Percentiles rank a stretch among this genome's conserved stretches.
Conservation (phyloP, 2,329 filamentous ascomycete genomes). For the Pseudogymnoascus sp. region DNA sequence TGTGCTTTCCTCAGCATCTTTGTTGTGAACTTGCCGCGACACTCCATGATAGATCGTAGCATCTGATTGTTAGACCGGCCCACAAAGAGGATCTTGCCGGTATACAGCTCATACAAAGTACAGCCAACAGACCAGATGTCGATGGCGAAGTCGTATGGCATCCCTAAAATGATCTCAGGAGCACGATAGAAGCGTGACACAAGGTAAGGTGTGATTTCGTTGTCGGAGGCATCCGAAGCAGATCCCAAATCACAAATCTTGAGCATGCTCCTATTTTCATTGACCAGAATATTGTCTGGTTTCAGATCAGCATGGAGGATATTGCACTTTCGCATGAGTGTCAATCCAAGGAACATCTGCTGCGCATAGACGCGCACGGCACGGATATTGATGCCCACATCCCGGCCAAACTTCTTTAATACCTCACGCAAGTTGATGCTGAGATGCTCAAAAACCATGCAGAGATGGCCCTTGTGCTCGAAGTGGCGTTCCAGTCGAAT, state of each 20-base stretch:
- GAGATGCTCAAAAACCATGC: slow-evolving; percentile 94
- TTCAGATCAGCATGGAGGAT: slow-evolving; percentile 95
- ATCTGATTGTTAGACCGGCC: slow-evolving; percentile 97
- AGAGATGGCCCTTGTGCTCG: slow-evolving; percentile 90
- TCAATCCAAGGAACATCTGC: slow-evolving; percentile 86
- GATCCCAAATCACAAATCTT: slow-evolving; percentile 97
- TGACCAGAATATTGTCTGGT: slow-evolving; percentile 93
- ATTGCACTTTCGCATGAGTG: slow-evolving; percentile 82
- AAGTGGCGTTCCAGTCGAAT: slow-evolving; percentile 82
- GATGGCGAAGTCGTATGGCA: slow-evolving; percentile 87
- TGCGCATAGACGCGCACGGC: slow-evolving; percentile 85
- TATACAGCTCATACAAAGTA: slow-evolving; percentile 94
- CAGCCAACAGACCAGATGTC: slow-evolving; percentile 98
- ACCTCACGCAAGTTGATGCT: slow-evolving; percentile 90
- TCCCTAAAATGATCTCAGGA: slow-evolving; percentile 94
- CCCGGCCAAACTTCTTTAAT: slow-evolving; percentile 89
- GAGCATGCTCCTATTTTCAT: slow-evolving; percentile 71
- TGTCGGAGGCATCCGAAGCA: slow-evolving; percentile 85
- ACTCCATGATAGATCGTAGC: slow-evolving; percentile 93
- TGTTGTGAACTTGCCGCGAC: slow-evolving; percentile 80
- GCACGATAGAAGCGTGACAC: slow-evolving; percentile 96
- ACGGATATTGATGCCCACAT: slow-evolving; percentile 81
- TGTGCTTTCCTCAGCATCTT: slow-evolving; percentile 81
- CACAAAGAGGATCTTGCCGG: slow-evolving; percentile 92
- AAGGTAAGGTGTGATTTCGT: slow-evolving; percentile 86